Conservation (phyloP, 83 land plant species). For the Diphasiastrum complanatum region DNA sequence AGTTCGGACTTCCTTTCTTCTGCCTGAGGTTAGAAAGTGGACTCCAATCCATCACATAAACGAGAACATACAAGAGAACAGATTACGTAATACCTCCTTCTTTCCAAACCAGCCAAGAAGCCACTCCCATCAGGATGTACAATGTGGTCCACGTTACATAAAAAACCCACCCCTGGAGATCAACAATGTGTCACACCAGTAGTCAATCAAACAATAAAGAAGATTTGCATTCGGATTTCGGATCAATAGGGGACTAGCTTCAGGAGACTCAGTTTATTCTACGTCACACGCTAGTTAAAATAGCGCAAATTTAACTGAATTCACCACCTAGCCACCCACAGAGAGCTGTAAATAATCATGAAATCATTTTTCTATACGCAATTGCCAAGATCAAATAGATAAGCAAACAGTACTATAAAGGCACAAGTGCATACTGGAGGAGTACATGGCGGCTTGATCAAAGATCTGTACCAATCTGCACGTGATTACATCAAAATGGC, state of each 20-base stretch:
- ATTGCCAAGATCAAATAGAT: too few species aligned
- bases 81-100: conserved; percentile 42
- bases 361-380: too few species aligned
- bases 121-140: conserved; percentile 38
- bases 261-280: neutral
- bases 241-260: too few species aligned
- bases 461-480: conserved; percentile 40
- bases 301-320: too few species aligned
- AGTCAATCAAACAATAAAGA: neutral
- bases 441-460: conserved; percentile 41
- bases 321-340: too few species aligned
- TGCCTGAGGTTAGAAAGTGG: too few species aligned
- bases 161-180: conserved; percentile 33
- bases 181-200: neutral
- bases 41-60: too few species aligned
- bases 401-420: neutral
- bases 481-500: too few species aligned
- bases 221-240: neutral
- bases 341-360: too few species aligned
- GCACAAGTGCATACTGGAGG: conserved; percentile 28
- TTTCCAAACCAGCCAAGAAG: conserved; percentile 35
- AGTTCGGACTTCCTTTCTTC: too few species aligned
- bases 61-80: too few species aligned
- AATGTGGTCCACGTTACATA: conserved; percentile 37
- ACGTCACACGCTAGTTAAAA: too few species aligned